phyloP scores from a whole-genome alignment of 768 basidiomycete species.

The Lanmaoa rubissima region DNA sequence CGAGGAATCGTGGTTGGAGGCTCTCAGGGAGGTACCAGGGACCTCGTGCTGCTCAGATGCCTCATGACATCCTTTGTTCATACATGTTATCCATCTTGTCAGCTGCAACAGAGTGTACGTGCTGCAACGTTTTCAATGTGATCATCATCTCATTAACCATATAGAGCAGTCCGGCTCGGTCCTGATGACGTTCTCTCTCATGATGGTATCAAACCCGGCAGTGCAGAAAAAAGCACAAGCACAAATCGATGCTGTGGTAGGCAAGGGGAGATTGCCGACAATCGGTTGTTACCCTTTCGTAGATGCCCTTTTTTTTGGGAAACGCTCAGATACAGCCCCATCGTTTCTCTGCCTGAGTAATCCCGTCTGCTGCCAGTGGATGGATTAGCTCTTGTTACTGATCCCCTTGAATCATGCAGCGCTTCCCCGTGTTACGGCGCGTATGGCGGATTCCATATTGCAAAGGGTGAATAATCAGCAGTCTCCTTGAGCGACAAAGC shows the following conservation, averaged over 20 bases:
- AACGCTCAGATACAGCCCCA: not conserved
- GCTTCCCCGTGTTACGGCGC: slow-evolving; percentile 35
- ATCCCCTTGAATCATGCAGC: slow-evolving; percentile 2
- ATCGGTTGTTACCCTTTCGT: slow-evolving; percentile 3
- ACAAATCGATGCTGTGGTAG: slow-evolving; percentile 9
- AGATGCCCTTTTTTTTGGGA: slow-evolving; percentile 8
- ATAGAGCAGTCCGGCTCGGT: not conserved
- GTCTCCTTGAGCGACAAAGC: not conserved
- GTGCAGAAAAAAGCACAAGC: slow-evolving; percentile 9
- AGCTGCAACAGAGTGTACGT: not conserved
- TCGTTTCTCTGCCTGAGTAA: slow-evolving; percentile 1
- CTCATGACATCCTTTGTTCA: not conserved
- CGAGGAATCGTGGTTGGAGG: slow-evolving; percentile 2
- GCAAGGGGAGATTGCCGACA: slow-evolving; percentile 2
- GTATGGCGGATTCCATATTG: slow-evolving; percentile 49
- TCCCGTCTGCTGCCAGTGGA: not conserved
- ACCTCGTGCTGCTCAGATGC: not conserved
- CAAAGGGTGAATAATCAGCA: slow-evolving; percentile 26
- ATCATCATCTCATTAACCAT: not conserved
- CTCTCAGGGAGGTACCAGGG: slow-evolving; percentile 7
- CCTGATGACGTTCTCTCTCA: slow-evolving; percentile 5
- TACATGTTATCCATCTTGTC: not conserved
- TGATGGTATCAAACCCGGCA: slow-evolving; percentile 6
- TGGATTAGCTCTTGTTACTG: not conserved
- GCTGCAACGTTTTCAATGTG: not conserved